Base-by-base conservation (phyloP, 148 eudicot species). In the Cornus florida region DNA sequence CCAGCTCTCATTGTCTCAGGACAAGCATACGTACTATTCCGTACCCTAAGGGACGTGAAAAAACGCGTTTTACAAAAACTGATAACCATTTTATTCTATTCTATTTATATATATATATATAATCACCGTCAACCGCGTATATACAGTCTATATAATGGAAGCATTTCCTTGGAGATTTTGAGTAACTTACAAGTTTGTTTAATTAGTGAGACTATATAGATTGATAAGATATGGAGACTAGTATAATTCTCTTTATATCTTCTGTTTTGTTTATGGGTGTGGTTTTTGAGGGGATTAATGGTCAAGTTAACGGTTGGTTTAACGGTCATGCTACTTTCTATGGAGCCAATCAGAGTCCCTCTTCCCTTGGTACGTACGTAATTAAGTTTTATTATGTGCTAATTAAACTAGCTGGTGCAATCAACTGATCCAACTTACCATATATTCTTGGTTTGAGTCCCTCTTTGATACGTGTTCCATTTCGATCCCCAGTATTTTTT, bases 271-370 rank as follows among this genome's bases (percentile, higher is more conserved):
- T 67, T 39, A 20, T 77, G 75, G 67, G 60, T 75, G 24, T 80
- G 41, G 67, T 67, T 79, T 69, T 80, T 13, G n/a, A 85, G 78
- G 82, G 82, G 31, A 85, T 88, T 35, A 48, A 82, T 23, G 82
- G 87, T 60, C 83, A 76, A 65, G 75, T 22, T 46, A 76, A 56
- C 31, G 68, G 82, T 31, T 92, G 98, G 98, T 70, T 80, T 35
- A 83, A 80, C 75, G 96, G 87, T 75, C 94, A 87, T 85, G 97
- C 97, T 48, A 93, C 97, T 62, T 93, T 80, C 81, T 93, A 93
- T 74, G 95, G 97, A 12, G 82, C 87, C 59, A 78, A 89, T 74
- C 91, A 90, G 80, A 82, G 86, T 72, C 97, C 95, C 0, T 71
- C 86, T 71, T 78, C 97, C 56, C 91, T 91, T 78, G 95, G 97